Percentiles rank a stretch among this genome's conserved stretches.
These are phyloP conservation scores for Penicillium freii DNA, from an alignment of 2,329 filamentous ascomycete genomes.

Conservation along the genomic window DNA sequence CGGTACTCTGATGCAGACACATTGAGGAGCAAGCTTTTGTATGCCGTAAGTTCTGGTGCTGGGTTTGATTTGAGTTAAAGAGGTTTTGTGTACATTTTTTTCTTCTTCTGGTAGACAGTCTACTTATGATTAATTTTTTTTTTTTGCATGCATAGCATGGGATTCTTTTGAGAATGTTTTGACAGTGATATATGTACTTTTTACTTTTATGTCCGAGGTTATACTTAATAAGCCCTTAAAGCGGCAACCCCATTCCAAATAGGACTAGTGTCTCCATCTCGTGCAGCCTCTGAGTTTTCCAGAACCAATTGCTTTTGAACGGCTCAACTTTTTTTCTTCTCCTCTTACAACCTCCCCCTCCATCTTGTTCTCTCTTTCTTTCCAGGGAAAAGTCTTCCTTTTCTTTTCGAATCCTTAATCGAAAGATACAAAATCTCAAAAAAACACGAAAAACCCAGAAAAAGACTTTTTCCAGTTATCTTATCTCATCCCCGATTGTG, in stretches of 20 bases:
- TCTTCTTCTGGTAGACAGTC: constrained; percentile 1
- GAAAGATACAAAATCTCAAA: constrained; percentile 35
- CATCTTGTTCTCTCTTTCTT: constrained; percentile 26
- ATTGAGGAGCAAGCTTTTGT: constrained; percentile 77
- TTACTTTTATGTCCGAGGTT: neutral
- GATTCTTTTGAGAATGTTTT: constrained; percentile 6
- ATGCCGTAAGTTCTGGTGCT: constrained; percentile 84
- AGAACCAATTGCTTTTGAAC: constrained; percentile 28
- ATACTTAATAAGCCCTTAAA: constrained; percentile 20
- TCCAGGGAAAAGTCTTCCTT: constrained; percentile 27
- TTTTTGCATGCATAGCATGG: constrained; percentile 31
- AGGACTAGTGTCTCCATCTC: constrained; percentile 24
- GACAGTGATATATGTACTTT: neutral
- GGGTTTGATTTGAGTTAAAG: constrained; percentile 72
- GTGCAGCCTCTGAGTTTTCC: constrained; percentile 36
- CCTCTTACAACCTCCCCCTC: constrained; percentile 21
- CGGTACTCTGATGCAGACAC: constrained; percentile 66
- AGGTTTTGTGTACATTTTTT: neutral
- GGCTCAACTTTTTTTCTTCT: constrained; percentile 29
- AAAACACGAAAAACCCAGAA: constrained; percentile 44
- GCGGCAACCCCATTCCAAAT: constrained; percentile 17
- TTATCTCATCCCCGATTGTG: constrained; percentile 34
- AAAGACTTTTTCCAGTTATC: constrained; percentile 28
- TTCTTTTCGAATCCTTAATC: constrained; percentile 34
- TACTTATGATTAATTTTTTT: neutral